A percentile compares a stretch with the other conserved stretches of the same genome.
These are phyloP conservation scores for Trypanosoma vivax DNA, from an alignment of 208 protist genomes.

Conservation along the genomic window DNA sequence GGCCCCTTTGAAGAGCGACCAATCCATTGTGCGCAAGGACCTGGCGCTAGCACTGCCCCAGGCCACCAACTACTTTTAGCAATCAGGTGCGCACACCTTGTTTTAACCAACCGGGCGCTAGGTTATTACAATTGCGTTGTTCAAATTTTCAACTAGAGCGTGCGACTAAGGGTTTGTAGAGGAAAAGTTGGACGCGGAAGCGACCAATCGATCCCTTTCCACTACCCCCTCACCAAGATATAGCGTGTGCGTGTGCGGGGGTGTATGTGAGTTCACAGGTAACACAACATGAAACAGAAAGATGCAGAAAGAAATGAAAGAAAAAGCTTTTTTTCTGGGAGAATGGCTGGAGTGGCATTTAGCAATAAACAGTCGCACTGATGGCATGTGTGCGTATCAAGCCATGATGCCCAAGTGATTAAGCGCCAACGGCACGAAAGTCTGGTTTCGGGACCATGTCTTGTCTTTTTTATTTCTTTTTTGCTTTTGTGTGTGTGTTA, in stretches of 20 bases:
- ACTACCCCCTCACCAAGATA: not conserved
- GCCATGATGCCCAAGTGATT: no score
- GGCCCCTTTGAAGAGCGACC: conserved; percentile 34
- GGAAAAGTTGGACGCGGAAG: not conserved
- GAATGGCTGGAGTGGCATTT: no score
- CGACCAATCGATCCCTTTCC: not conserved
- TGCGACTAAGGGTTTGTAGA: not conserved
- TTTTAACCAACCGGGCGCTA: no score
- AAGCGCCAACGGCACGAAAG: no score
- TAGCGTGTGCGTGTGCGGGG: not conserved
- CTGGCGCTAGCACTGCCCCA: no score
- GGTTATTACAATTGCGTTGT: no score
- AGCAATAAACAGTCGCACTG: no score
- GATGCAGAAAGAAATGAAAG: conserved; percentile 12
- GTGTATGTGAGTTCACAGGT: conserved; percentile 7
- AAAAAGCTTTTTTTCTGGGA: not conserved
- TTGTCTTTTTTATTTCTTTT: not conserved
- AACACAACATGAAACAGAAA: conserved; percentile 14
- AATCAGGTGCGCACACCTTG: no score
- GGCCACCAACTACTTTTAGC: no score
- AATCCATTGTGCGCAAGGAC: conserved; percentile 29
- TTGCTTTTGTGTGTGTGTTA: not conserved
- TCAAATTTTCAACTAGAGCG: no score
- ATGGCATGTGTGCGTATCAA: no score
- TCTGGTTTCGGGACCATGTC: no score